These are phyloP conservation scores for Chalciporus pseudorubinellus DNA, from an alignment of 768 basidiomycete genomes.

Conservation along the genomic window DNA sequence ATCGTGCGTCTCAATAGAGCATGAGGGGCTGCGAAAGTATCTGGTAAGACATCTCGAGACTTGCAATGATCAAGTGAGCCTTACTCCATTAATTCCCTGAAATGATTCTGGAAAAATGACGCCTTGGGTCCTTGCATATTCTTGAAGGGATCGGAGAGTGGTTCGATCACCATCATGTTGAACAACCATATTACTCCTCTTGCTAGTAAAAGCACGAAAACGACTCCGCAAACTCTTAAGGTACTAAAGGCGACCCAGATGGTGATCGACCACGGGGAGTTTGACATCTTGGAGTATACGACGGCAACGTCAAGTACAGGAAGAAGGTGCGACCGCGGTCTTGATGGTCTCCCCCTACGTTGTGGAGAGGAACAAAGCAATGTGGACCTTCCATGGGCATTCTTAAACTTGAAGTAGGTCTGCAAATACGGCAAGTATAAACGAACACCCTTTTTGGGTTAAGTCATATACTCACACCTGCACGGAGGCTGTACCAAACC, in stretches of 20 bases:
- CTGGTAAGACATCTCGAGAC: neutral
- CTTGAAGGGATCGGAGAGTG: slow-evolving; percentile 46
- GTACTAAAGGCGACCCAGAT: neutral
- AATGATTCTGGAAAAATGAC: slow-evolving; percentile 41
- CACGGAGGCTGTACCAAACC: no score
- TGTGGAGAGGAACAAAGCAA: no score
- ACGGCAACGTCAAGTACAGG: no score
- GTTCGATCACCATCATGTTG: slow-evolving; percentile 43
- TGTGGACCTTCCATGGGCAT: no score
- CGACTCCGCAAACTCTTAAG: slow-evolving; percentile 31
- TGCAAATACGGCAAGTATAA: no score
- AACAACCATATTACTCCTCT: slow-evolving; percentile 41
- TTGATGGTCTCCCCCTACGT: no score
- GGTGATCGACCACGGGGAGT: neutral
- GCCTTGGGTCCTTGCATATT: slow-evolving; percentile 49
- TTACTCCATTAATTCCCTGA: slow-evolving; percentile 46
- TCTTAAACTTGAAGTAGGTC: no score
- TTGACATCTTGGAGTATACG: neutral
- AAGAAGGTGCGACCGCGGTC: no score
- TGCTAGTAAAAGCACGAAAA: slow-evolving; percentile 32
- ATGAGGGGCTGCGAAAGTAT: slow-evolving; percentile 38
- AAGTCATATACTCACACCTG: no score
- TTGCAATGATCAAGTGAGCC: slow-evolving; percentile 16
- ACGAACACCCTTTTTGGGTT: no score
- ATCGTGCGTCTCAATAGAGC: slow-evolving; percentile 39